Base-by-base conservation (phyloP, 805 yeast genomes). In the Starmerella sp. region DNA sequence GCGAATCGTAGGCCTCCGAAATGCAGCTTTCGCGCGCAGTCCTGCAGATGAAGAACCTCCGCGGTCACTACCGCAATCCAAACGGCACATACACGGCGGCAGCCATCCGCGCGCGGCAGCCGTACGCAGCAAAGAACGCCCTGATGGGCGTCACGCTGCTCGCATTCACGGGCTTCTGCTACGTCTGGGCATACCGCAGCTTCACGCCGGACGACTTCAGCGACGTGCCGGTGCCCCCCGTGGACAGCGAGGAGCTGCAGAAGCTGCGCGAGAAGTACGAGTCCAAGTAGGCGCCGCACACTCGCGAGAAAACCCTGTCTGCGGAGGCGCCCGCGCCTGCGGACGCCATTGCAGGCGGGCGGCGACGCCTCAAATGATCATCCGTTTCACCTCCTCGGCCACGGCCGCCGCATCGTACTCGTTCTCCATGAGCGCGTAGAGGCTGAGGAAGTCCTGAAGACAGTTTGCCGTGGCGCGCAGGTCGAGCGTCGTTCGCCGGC, bases 141-240 rank as follows among this genome's bases (percentile, higher is more conserved):
- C 72, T 79, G 17, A 78, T 82, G 0, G 79, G 90, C 51, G 73
- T 74, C 15, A 69, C 77, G 0, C 72, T 87, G 22, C 70, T 81
- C 5, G 77, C 83, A n/a, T 71, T 87, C 52, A 82, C 93, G 6
- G 73, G 78, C 10, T 81, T 86, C 45, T 83, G 88, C 31, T 90
- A 66, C 56, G 57, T 54, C 49, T 67, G 67, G 67, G 62, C 69
- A 29, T 64, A 59, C 63, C 58, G 59, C 45, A 60, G 67, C 46
- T 65, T 67, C 56, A 75, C 64, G 45, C 69, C 62, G 73, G 96
- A 89, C 66, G 95, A 91, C 60, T 88, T 91, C 67, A 80, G 77
- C 47, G 96, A 90, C 67, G 87, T 91, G 62, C 97, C 97, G 42
- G 82, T 91, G 61, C 98, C 98, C 48, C 97, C 97, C 17, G 76